phyloP scores from a whole-genome alignment of 345 rosid genomes.

The Brassica napus region DNA sequence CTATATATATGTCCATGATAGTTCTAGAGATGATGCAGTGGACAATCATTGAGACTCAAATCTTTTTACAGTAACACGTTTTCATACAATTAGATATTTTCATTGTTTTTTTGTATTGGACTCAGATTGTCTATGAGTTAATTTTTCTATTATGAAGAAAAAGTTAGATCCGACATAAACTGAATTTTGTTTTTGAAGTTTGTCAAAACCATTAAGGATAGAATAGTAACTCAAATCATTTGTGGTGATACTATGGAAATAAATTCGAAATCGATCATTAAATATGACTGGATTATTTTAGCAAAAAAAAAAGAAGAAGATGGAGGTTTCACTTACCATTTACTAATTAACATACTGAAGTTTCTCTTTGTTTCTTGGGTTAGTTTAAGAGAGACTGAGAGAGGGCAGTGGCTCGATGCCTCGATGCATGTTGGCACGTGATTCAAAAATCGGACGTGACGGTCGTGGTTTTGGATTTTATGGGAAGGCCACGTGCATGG shows the following conservation, averaged over 20 bases:
- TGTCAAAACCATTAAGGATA: background rate
- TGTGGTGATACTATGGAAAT: background rate
- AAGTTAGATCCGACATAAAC: background rate
- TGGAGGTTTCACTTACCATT: background rate
- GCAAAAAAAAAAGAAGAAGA: background rate
- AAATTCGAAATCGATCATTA: background rate
- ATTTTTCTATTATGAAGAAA: background rate
- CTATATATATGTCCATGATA: background rate
- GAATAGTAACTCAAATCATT: background rate
- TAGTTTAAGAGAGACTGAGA: background rate
- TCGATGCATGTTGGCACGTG: conserved; percentile 25
- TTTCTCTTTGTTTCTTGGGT: background rate
- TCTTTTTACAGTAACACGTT: background rate
- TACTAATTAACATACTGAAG: conserved; percentile 2
- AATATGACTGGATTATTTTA: background rate
- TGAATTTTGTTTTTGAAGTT: background rate
- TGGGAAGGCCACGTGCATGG: conserved; percentile 20
- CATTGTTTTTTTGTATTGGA: background rate
- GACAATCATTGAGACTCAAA: background rate
- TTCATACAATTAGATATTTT: background rate
- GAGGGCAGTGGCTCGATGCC: background rate
- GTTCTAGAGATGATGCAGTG: conserved; percentile 19
- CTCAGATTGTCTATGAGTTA: background rate
- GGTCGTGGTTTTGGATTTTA: conserved; percentile 20
- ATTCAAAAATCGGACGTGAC: conserved; percentile 8